These are phyloP conservation scores for Podila minutissima DNA, from an alignment of 192 early-diverging fungal species.

Conservation along the genomic window DNA sequence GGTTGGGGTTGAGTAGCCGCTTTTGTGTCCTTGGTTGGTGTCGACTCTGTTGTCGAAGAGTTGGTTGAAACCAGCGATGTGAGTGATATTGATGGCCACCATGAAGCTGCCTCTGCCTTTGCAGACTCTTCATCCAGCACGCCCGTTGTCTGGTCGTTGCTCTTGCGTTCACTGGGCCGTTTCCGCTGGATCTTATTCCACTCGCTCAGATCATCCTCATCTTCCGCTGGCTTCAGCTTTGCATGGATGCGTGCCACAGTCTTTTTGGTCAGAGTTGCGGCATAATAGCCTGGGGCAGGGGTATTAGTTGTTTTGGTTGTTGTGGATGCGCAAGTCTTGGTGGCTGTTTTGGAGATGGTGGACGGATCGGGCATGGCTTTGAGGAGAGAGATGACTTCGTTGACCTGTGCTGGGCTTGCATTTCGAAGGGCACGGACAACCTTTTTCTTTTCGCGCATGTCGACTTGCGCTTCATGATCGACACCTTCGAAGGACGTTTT, in stretches of 20 bases:
- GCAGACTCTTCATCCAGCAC: slow-evolving; percentile 12
- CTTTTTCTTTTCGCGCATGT: slow-evolving; percentile 29
- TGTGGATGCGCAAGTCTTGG: neutral
- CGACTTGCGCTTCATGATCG: slow-evolving; percentile 28
- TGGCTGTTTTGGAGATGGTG: neutral
- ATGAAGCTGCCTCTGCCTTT: neutral
- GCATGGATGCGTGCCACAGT: neutral
- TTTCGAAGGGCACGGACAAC: slow-evolving; percentile 32
- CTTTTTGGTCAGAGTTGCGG: neutral
- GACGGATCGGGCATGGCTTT: slow-evolving; percentile 50
- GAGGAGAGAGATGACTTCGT: slow-evolving; percentile 29
- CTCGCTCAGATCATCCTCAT: slow-evolving; percentile 16
- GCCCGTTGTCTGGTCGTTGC: slow-evolving; percentile 39
- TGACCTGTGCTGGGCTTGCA: slow-evolving; percentile 30
- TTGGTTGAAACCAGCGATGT: neutral
- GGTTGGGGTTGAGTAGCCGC: neutral
- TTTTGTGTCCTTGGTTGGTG: neutral
- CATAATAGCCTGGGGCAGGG: neutral
- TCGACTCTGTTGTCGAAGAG: neutral
- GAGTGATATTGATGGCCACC: slow-evolving; percentile 3
- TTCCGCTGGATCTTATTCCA: slow-evolving; percentile 38
- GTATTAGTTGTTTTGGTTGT: neutral
- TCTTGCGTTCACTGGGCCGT: slow-evolving; percentile 23
- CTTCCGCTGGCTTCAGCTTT: slow-evolving; percentile 9
- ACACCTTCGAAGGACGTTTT: slow-evolving; percentile 26